Conservation (phyloP, 2,329 filamentous ascomycete species). For the Neospermospora avenae region DNA sequence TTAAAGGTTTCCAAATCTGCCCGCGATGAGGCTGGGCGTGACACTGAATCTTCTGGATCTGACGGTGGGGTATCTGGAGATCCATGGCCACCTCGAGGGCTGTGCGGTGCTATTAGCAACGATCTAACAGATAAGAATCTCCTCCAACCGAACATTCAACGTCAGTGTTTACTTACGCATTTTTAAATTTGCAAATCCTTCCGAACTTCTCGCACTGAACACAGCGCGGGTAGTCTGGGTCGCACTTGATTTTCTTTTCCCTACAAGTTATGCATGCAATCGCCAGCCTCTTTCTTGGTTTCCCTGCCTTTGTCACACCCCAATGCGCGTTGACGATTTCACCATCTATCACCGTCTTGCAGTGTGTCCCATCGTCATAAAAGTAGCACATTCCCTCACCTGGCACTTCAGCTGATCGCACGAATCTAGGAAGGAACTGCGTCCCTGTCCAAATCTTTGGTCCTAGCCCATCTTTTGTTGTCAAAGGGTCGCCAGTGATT, state of each 20-base stretch:
- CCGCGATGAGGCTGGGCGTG: conserved; percentile 31
- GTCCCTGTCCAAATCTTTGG: conserved; percentile 69
- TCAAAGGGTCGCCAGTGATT: conserved; percentile 27
- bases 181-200: conserved; percentile 78
- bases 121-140: neutral
- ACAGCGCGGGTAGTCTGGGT: conserved; percentile 82
- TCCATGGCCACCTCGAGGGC: conserved; percentile 36
- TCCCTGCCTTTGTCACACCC: conserved; percentile 92
- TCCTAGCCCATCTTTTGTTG: conserved; percentile 56
- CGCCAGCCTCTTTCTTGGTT: conserved; percentile 84
- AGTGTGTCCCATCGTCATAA: conserved; percentile 80
- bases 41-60: conserved; percentile 31
- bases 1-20: conserved; percentile 31
- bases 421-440: conserved; percentile 64
- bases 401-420: conserved; percentile 62
- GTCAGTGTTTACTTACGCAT: conserved; percentile 61
- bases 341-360: conserved; percentile 79
- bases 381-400: conserved; percentile 82
- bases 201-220: conserved; percentile 92
- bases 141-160: neutral
- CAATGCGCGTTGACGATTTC: conserved; percentile 86
- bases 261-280: conserved; percentile 92
- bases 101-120: conserved; percentile 38
- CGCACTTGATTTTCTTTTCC: conserved; percentile 97
- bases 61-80: conserved; percentile 36